Base-by-base conservation (phyloP, 176 grass and related monocot species). In the Olyra latifolia region DNA sequence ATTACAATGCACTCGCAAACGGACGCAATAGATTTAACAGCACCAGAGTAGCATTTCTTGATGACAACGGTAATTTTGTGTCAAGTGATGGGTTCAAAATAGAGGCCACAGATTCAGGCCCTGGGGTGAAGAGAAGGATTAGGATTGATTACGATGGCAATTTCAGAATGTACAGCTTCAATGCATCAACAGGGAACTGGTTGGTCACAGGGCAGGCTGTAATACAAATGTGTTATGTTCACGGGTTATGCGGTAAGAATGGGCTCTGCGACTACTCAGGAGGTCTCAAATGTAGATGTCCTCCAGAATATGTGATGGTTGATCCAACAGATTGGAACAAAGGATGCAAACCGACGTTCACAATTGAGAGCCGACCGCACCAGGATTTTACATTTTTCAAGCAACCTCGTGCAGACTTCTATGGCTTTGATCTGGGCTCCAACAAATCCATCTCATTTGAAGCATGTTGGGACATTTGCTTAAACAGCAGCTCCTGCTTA, bases 101-200 rank as follows among this genome's bases (percentile, higher is more conserved):
- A 67, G 59, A 78, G 43, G 81, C 91, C 59, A 86, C 88, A 30
- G 88, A 91, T 86, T 94, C 47, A 46, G 86, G 86, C 50, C 82
- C 25, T n/a, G 82, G 91, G 43, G 83, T 91, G 66, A 81, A 85
- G 78, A 68, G 78, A 71, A 85, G 88, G 40, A 66, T 91, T 57
- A 94, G 62, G 32, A 59, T 91, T 41, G 82, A 90, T 71, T 85
- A 83, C 45, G 91, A 93, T 72, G 91, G 88, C 5, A 93, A 93
- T 82, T 83, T 93, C 32, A 90, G 91, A 79, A 82, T 90, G 82
- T 93, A 93, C 62, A 93, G 88, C 86, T 82, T 93, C 72, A 85
- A 90, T 79, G 72, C 6, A 50, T 85, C 71, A 47, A 76, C 68
- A 46, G 81, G 88, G 27, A 47, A 32, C 14, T 93, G 88, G 91